Evolutionary conservation across 805 yeast genomes (phyloP).

Genomic region (Saccharomycopsis sp.): DNA sequence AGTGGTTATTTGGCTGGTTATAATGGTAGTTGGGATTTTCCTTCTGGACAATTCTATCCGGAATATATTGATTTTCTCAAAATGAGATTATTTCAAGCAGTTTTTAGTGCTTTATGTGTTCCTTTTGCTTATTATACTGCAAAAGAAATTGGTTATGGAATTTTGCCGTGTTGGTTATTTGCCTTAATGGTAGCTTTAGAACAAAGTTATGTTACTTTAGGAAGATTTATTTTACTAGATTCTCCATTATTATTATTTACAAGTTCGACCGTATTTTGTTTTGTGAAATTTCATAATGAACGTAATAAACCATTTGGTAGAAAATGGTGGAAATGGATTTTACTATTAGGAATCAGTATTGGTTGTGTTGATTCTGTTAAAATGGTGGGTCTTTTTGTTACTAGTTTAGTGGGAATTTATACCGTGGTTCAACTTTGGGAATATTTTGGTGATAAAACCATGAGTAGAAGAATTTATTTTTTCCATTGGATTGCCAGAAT

Average conservation of each 20-base stretch:
- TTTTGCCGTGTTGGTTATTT: slow-evolving; percentile 66
- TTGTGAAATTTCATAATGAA: slow-evolving; percentile 59
- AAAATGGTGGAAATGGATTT: slow-evolving; percentile 91
- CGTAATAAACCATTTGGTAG: slow-evolving; percentile 43
- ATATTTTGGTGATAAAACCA: slow-evolving; percentile 57
- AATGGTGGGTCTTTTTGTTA: slow-evolving; percentile 93
- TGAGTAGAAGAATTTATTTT: slow-evolving; percentile 39
- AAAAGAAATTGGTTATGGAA: slow-evolving; percentile 61
- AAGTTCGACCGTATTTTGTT: slow-evolving; percentile 64
- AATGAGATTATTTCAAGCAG: slow-evolving; percentile 84
- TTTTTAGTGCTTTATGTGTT: slow-evolving; percentile 72
- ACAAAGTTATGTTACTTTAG: slow-evolving; percentile 72
- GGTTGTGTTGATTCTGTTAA: slow-evolving; percentile 91
- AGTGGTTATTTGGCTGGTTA: slow-evolving; percentile 81
- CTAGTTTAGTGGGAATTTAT: slow-evolving; percentile 80
- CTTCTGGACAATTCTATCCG: slow-evolving; percentile 71
- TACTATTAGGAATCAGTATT: slow-evolving; percentile 71
- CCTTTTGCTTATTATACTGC: slow-evolving; percentile 83
- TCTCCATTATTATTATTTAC: slow-evolving; percentile 88
- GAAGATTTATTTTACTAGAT: slow-evolving; percentile 83
- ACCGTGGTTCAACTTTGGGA: slow-evolving; percentile 83
- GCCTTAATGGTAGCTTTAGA: slow-evolving; percentile 76
- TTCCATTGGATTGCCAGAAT: slow-evolving; percentile 61
- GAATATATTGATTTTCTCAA: slow-evolving; percentile 65
- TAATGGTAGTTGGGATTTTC: slow-evolving; percentile 84